These are phyloP conservation scores for Clarireedia sp. DNA, from an alignment of 2,329 filamentous ascomycete species.

Conservation along the genomic window DNA sequence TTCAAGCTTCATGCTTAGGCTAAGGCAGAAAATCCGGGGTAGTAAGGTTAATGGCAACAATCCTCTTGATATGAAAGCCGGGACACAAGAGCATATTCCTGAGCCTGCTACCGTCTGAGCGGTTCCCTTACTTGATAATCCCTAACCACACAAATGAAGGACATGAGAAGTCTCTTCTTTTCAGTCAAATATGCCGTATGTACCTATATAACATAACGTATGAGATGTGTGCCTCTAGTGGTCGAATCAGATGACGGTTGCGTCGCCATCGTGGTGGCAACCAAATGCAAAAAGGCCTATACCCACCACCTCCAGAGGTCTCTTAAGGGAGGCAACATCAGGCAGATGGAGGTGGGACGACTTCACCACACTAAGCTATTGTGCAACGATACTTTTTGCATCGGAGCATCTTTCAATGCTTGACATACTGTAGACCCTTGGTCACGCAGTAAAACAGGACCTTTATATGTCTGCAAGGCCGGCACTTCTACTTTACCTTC, in stretches of 20 bases:
- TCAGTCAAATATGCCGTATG: too few species aligned
- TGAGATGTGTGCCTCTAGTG: background rate
- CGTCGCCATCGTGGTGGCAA: background rate
- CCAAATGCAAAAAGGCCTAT: too few species aligned
- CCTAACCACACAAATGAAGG: too few species aligned
- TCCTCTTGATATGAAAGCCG: background rate
- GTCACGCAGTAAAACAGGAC: background rate
- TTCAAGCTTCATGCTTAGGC: background rate
- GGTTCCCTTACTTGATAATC: too few species aligned
- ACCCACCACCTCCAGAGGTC: too few species aligned
- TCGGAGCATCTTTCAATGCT: background rate
- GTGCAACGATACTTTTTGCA: background rate
- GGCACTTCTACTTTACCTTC: background rate
- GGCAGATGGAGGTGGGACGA: too few species aligned
- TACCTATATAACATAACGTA: too few species aligned
- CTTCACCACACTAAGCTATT: too few species aligned
- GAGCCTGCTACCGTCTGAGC: too few species aligned
- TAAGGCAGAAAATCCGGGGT: slow-evolving; percentile 3
- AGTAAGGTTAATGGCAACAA: background rate
- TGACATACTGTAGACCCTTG: background rate
- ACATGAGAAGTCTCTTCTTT: too few species aligned
- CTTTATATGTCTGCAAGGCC: slow-evolving; percentile 1
- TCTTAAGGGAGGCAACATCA: too few species aligned
- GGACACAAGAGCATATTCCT: too few species aligned
- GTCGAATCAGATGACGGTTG: background rate